Conservation (phyloP, 2,329 filamentous ascomycete genomes). For the Nemania abortiva region DNA sequence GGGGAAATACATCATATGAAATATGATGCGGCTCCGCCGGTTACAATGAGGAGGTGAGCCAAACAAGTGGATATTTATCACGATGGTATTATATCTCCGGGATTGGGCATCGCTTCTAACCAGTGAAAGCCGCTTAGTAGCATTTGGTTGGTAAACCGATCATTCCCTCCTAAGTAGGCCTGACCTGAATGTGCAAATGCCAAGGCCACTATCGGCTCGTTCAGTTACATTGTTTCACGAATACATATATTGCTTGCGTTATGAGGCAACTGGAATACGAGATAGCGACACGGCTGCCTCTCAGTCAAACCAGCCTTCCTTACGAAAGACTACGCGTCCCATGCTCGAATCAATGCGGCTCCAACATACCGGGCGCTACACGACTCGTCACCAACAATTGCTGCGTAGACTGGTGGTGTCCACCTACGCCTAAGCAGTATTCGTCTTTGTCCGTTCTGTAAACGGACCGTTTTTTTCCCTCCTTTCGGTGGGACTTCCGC, state of each 20-base stretch:
- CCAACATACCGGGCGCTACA: slow-evolving; percentile 1
- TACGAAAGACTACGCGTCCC: slow-evolving; percentile 3
- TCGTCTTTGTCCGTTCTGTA: slow-evolving; percentile 1
- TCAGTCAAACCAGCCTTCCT: not conserved
- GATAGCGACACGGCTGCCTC: slow-evolving; percentile 13
- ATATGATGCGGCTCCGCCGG: slow-evolving; percentile 6
- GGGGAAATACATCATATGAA: slow-evolving; percentile 3
- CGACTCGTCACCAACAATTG: slow-evolving; percentile 11
- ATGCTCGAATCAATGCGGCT: slow-evolving; percentile 4
- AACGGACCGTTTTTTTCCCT: slow-evolving; percentile 28
- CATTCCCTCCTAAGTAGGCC: not conserved
- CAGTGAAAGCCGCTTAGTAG: not conserved
- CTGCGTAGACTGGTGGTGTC: not conserved
- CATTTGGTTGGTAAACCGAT: not conserved
- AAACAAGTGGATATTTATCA: slow-evolving; percentile 9
- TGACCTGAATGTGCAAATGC: not conserved
- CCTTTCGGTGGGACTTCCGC: slow-evolving; percentile 18
- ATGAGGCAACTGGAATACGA: slow-evolving; percentile 12
- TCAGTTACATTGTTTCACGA: slow-evolving; percentile 13
- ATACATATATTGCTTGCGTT: slow-evolving; percentile 6
- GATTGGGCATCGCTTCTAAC: not conserved
- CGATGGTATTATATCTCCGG: not conserved
- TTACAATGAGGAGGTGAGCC: slow-evolving; percentile 3
- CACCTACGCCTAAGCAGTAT: not conserved
- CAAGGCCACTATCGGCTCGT: slow-evolving; percentile 1